phyloP scores from a whole-genome alignment of 2,329 filamentous ascomycete genomes.

The Didymella pinodella region DNA sequence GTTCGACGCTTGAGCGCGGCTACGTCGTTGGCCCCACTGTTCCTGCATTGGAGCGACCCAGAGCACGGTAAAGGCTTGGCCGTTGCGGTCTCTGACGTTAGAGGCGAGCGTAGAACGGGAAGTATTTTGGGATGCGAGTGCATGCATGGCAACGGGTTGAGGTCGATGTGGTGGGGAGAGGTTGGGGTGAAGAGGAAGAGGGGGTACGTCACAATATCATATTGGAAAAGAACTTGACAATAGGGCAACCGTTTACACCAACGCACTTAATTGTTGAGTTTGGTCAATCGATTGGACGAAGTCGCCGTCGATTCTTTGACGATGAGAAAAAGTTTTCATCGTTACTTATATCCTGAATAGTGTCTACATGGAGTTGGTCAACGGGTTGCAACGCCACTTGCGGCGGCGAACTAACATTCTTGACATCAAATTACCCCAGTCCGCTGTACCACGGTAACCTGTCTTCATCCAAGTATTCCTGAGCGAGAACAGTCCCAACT shows the following conservation, averaged over 20 bases:
- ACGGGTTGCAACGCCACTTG: neutral
- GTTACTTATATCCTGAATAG: neutral
- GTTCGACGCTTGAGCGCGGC: conserved; percentile 2
- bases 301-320: neutral
- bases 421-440: neutral
- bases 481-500: neutral
- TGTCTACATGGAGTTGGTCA: neutral
- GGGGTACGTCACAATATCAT: conserved; percentile 17
- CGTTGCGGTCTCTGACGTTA: conserved; percentile 13
- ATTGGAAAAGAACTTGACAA: neutral
- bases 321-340: neutral
- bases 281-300: neutral
- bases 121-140: conserved; percentile 5
- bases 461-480: no score
- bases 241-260: neutral
- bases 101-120: conserved; percentile 7
- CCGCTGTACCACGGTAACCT: neutral
- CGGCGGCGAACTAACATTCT: neutral
- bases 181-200: neutral
- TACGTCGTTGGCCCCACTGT: conserved; percentile 22
- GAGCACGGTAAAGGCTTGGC: conserved; percentile 17
- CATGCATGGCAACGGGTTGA: neutral
- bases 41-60: conserved; percentile 15
- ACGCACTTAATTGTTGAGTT: neutral
- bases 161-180: neutral